Base-by-base conservation (phyloP, 129 eudicot genomes). In the Escallonia herrerae region DNA sequence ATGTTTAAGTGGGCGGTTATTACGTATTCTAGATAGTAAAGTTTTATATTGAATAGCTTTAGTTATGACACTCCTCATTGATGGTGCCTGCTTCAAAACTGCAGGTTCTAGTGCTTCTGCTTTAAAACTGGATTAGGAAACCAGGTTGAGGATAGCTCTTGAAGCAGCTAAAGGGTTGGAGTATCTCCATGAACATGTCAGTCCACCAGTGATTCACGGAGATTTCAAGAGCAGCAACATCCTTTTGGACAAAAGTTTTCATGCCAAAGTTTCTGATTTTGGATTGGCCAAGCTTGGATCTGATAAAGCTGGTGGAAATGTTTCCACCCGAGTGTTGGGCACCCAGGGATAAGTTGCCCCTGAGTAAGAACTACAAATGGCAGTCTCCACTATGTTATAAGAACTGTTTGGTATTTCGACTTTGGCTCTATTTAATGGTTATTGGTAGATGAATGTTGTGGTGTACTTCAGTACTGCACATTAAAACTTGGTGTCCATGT, bases 321-420 rank as follows among this genome's bases (percentile, higher is more conserved):
- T 91, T 63, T 91, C 95, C 14, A 91, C 96, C 33, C 94, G 96
- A 38, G 96, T 91, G 54, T 72, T 91, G 80, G 97, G 97, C 65
- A 91, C 97, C 68, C 97, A 91, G 68, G 96, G 96, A 73, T 91
- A 91, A 62, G 96, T 91, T 72, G 97, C 97, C 66, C 96, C 97
- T 4, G 96, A 91, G 97, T 91, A 87, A 82, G 94, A 51, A 53
- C 63, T 53, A 39, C 38, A 38, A n/a, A 55, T 22, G 33, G 33
- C 1, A 22, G 33, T 22, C 33, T 22, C 33, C 33, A 22, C 33
- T 22, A 22, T 22, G 0, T 22, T 22, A 22, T 0, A 22, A 22
- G 33, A 22, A 0, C 33, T 22, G 33, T 22, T 22, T 22, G 33
- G 1, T 22, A 22, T 22, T 0, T 22, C 33, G 33, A 22, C 33